Conservation (phyloP, 2,329 filamentous ascomycete species). For the Colletotrichum sp. region DNA sequence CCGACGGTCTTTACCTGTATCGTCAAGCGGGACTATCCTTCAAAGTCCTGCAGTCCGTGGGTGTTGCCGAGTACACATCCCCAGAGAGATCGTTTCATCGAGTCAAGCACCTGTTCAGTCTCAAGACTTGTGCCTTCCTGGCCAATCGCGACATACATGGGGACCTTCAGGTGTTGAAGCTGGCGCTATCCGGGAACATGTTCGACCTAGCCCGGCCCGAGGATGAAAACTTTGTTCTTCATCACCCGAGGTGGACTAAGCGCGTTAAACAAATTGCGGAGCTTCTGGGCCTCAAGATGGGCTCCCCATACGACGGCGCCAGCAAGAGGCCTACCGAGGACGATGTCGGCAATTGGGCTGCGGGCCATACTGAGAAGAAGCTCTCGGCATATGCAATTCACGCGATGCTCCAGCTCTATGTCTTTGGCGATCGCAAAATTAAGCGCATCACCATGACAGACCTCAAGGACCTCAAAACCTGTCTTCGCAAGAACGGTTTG, state of each 20-base stretch:
- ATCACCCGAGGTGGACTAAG: slow-evolving; percentile 31
- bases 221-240: slow-evolving; percentile 22
- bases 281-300: slow-evolving; percentile 32
- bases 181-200: background rate
- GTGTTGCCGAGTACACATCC: rapidly evolving
- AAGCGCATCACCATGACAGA: background rate
- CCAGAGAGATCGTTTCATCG: background rate
- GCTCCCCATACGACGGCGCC: slow-evolving; percentile 30
- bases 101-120: background rate
- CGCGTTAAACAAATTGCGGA: slow-evolving; percentile 32
- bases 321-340: background rate
- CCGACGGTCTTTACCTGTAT: background rate
- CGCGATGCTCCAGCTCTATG: slow-evolving; percentile 23
- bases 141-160: background rate
- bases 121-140: background rate
- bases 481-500: rapidly evolving
- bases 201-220: background rate
- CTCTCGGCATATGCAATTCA: slow-evolving; percentile 37
- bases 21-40: rapidly evolving
- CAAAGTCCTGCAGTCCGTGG: background rate
- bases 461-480: background rate
- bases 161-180: background rate
- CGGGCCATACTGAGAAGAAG: slow-evolving; percentile 45
- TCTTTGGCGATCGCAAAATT: background rate
- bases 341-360: slow-evolving; percentile 23